Percentiles rank a stretch among this genome's conserved stretches.
Conservation (phyloP, 2,329 filamentous ascomycete species). For the Rutstroemia sydowiana region DNA sequence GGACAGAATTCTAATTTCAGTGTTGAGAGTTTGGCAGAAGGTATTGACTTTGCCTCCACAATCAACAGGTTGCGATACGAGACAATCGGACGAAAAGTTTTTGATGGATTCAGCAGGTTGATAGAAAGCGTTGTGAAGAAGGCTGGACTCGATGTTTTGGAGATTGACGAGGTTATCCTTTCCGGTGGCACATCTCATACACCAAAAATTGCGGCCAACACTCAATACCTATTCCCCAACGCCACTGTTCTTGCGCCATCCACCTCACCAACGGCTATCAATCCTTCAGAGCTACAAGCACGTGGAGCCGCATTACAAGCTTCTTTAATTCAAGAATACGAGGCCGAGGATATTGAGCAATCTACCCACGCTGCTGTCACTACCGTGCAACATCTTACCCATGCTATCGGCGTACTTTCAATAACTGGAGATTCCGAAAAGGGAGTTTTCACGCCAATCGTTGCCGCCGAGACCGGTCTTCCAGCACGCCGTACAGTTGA, state of each 20-base stretch:
- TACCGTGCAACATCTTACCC: constrained; percentile 81
- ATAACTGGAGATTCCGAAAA: constrained; percentile 49
- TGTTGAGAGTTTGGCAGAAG: constrained; percentile 83
- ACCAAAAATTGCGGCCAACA: constrained; percentile 79
- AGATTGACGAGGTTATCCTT: constrained; percentile 91
- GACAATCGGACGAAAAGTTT: constrained; percentile 76
- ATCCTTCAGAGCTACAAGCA: constrained; percentile 84
- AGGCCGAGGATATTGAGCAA: constrained; percentile 87
- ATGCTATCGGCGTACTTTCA: constrained; percentile 80
- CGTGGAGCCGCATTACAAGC: constrained; percentile 94
- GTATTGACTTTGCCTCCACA: constrained; percentile 83
- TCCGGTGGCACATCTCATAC: constrained; percentile 89
- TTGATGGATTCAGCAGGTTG: constrained; percentile 79
- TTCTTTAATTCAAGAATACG: constrained; percentile 88
- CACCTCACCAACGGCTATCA: constrained; percentile 70
- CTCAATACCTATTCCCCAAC: constrained; percentile 73
- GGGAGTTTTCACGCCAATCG: constrained; percentile 71
- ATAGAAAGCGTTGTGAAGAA: constrained; percentile 84
- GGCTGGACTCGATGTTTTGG: constrained; percentile 83
- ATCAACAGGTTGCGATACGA: constrained; percentile 94
- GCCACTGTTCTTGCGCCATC: constrained; percentile 78
- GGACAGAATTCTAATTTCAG: constrained; percentile 85
- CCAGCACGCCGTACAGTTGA: constrained; percentile 81
- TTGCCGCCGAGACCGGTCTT: constrained; percentile 80
- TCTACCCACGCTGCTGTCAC: constrained; percentile 93